Evolutionary conservation across 108 stramenopile genomes (phyloP).

Genomic region (Nannochloropsis gaditana): DNA sequence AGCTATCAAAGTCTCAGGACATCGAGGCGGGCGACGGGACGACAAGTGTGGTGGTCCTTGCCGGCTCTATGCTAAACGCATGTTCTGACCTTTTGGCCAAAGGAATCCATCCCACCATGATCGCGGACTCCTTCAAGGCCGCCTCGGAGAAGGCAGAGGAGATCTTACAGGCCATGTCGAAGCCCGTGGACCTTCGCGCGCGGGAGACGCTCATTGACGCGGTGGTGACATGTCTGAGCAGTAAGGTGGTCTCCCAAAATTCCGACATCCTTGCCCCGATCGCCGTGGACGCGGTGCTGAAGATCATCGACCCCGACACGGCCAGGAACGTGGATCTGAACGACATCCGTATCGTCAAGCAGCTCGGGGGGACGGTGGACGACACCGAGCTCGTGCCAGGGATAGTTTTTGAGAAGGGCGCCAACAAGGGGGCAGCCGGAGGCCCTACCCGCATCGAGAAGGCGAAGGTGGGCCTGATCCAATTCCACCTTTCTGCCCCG

Average conservation of each 20-base stretch:
- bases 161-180: constrained; percentile 61
- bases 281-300: constrained; percentile 94
- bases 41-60: constrained; percentile 88
- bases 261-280: constrained; percentile 92
- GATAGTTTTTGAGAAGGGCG: constrained; percentile 86
- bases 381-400: constrained; percentile 95
- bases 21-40: constrained; percentile 95
- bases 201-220: constrained; percentile 75
- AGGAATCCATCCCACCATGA: constrained; percentile 94
- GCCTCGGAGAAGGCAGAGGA: constrained; percentile 42
- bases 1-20: constrained; percentile 93
- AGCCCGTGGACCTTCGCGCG: constrained; percentile 74
- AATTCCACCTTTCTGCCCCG: constrained; percentile 94
- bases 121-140: constrained; percentile 77
- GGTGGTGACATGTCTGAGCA: constrained; percentile 85
- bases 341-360: constrained; percentile 87
- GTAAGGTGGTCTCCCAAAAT: constrained; percentile 85
- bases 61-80: constrained; percentile 89
- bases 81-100: constrained; percentile 61
- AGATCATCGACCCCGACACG: constrained; percentile 65
- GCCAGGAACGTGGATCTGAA: constrained; percentile 87
- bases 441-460: constrained; percentile 79
- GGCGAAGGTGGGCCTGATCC: constrained; percentile 70
- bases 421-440: constrained; percentile 75
- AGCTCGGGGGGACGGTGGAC: constrained; percentile 96